Base-by-base conservation (phyloP, 2,329 filamentous ascomycete species). In the Monosporascus sp. region DNA sequence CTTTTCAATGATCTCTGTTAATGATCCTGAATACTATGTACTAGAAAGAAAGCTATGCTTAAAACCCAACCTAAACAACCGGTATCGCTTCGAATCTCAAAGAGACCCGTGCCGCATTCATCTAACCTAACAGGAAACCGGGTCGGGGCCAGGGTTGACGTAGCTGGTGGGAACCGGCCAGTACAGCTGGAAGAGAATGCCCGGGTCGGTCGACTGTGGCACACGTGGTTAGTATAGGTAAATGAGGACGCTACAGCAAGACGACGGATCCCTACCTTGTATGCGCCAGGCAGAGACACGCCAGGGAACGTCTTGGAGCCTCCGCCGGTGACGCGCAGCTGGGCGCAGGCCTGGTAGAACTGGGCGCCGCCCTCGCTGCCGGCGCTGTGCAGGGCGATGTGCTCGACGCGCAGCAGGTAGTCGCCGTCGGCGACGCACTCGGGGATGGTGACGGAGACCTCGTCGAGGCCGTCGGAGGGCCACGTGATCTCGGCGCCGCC, bases 371-470 rank as follows among this genome's bases (percentile, higher is more conserved):
- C 58, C 7, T 57, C 58, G 20, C 4, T 53, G 1, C 59, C 56
- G 2, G 69, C 65, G 27, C 58, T 62, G 48, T 71, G 69, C 7
- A 71, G 58, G 7, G 55, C 68, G 36, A 70, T 63, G 47, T 71
- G 69, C 57, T 71, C 69, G 20, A 63, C 65, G 24, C 68, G 67
- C 5, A 71, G 58, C n/a, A 70, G 61, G 48, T 71, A 71, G 51
- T 69, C 61, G 20, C 68, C 68, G 1, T 63, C 57, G 4, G 67
- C 67, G 20, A 69, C 45, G 48, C 65, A 68, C 27, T 51, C 54
- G 8, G 68, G 67, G 48, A 70, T 65, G 36, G 60, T 60, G 25
- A 70, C 68, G 24, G 43, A 48, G 25, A 65, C 62, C 18, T 58
- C 56, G 7, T 49, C 49, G 39, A 59, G 39, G 18, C 57, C 62